Base-by-base conservation (phyloP, 1,139 yeast species). In the Protomyces macrosporus region DNA sequence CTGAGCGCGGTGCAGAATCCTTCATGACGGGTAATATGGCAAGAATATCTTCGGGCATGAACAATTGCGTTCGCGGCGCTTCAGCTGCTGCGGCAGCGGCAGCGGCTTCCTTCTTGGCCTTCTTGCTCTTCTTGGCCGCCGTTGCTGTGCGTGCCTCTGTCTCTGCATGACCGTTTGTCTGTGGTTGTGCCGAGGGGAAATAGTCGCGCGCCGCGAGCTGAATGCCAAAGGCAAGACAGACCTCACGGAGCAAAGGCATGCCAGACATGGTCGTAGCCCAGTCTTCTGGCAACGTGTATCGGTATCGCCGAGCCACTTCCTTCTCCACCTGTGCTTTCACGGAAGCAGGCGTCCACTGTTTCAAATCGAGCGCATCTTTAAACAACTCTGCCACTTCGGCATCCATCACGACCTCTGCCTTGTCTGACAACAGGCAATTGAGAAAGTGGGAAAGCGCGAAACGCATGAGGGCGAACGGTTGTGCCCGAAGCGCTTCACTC, bases 201-300 rank as follows among this genome's bases (percentile, higher is more conserved):
- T 82, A 86, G 23, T 78, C 74, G 67, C 77, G 79, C n/a, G 82
- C 74, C 69, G 78, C 77, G 89, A 96, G 87, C 77, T 93, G 98
- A 65, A 93, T 83, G 76, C 98, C 98, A 69, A 86, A 83, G 75
- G 88, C 87, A 64, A 79, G 72, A 14, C 96, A 85, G 67, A 90
- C 79, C 68, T 86, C 90, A 76, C 93, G 84, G 72, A 89, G 78
- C 63, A 90, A 73, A 65, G 82, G 81, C 36, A 76, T 69, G 14
- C 81, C 79, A 51, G 74, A 76, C 55, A 80, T 69, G 6, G 72
- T 68, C 4, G 72, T 45, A 45, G 75, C 65, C 87, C 88, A 86
- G 65, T 78, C 75, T 1, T 72, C 74, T 3, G 84, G 78, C 60
- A 90, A 78, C 0, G 73, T 70, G 72, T 78, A 82, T 75, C 96